Conservation (phyloP, 164 flowering plant species). For the Kalanchoe fedtschenkoi region DNA sequence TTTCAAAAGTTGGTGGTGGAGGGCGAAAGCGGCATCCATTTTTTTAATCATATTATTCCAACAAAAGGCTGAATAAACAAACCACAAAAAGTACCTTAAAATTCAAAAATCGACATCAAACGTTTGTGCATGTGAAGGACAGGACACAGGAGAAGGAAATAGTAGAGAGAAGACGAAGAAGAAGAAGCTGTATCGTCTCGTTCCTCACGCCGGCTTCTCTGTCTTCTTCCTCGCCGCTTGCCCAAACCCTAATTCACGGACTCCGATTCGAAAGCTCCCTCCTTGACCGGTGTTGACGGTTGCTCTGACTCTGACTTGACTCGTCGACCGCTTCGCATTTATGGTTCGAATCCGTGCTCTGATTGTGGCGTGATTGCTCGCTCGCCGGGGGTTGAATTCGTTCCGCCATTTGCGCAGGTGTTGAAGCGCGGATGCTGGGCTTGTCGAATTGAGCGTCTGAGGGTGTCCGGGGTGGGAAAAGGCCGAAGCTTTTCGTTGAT, state of each 20-base stretch:
- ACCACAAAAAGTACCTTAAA: not conserved
- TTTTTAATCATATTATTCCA: not conserved
- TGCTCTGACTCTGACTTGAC: too few relatives aligned
- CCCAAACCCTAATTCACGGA: not conserved
- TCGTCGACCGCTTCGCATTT: not conserved
- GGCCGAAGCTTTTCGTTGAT: not conserved
- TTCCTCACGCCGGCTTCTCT: not conserved
- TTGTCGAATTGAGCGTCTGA: not conserved
- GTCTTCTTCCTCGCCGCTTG: not conserved
- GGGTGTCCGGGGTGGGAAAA: not conserved
- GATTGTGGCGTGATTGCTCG: not conserved
- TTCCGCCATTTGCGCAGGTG: not conserved
- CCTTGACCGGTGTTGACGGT: not conserved
- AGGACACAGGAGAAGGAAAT: not conserved
- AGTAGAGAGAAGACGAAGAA: not conserved
- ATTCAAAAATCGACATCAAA: not conserved
- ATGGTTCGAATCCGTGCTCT: not conserved
- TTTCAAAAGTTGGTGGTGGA: not conserved
- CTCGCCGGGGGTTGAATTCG: not conserved
- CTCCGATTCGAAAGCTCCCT: not conserved
- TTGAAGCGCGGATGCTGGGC: not conserved
- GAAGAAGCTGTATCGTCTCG: too few relatives aligned
- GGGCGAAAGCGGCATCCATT: not conserved
- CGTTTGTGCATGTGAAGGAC: conserved; percentile 5
- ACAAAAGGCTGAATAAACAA: too few relatives aligned